Evolutionary conservation across 306 rosid species (phyloP).

Genomic region (Morella rubra): DNA sequence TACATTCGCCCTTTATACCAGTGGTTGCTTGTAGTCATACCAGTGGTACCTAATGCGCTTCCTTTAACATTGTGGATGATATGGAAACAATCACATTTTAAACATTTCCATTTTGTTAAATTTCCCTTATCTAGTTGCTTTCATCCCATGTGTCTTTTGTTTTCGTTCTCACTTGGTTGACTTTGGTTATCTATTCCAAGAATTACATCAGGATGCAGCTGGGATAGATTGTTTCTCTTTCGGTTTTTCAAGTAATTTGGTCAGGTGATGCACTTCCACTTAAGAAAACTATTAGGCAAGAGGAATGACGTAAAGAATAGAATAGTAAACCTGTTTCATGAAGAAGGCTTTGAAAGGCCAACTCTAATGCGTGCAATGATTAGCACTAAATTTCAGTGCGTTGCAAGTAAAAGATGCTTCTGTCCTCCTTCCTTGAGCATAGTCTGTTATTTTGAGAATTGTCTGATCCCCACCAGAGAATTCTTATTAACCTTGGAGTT

Average conservation of each 20-base stretch:
- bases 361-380: neutral
- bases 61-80: neutral
- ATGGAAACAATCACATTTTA: neutral
- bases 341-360: conserved; percentile 2
- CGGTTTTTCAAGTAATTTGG: neutral
- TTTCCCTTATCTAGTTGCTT: conserved; percentile 2
- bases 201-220: neutral
- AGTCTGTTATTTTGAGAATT: neutral
- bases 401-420: neutral
- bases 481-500: conserved; percentile 19
- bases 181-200: neutral
- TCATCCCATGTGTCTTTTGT: neutral
- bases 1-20: too few relatives aligned
- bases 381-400: neutral
- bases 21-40: too few relatives aligned
- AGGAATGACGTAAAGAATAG: neutral
- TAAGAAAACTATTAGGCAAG: neutral
- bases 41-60: too few relatives aligned
- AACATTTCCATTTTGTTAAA: neutral
- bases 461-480: conserved; percentile 10
- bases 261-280: neutral
- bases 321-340: neutral
- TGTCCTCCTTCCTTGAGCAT: neutral
- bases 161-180: neutral
- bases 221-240: neutral